Base-by-base conservation (phyloP, 2,329 filamentous ascomycete species). In the Diplodia sapinea region DNA sequence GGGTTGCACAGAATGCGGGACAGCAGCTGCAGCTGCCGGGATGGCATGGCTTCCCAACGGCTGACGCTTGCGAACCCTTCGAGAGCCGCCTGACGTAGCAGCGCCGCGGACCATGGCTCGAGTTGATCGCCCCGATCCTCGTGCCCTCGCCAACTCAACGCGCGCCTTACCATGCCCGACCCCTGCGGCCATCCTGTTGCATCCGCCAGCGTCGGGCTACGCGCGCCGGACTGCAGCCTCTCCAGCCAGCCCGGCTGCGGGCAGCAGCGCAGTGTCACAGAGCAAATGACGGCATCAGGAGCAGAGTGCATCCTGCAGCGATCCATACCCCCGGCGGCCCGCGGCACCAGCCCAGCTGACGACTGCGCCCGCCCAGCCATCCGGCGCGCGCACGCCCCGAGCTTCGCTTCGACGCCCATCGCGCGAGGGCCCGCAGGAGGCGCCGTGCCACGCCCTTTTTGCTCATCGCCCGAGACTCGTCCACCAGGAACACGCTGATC, bases 61-160 rank as follows among this genome's bases (percentile, higher is more conserved):
- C 62, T 65, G 62, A 62, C 63, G 63, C 64, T 57, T 57, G 64
- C 52, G 64, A 59, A 59, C 52, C 43, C 43, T 51, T 56, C 55
- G 43, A 57, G 64, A 66, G 64, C 64, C 47, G 54, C 52, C 55
- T 66, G 64, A 66, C 64, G 64, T 66, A 66, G 33, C 13, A 57
- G n/a, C 26, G 54, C 55, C 36, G 57, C 47, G 59, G 43, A 63
- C 59, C 43, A 47, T 51, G 47, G 40, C 56, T 59, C 54, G 59
- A 51, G 47, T 33, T 62, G 63, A 57, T 66, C 64, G 31, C 40
- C 40, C 33, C 54, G 31, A 66, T 66, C 64, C 63, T 56, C 63
- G 31, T 36, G 43, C 63, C 20, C 43, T 47, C 57, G 40, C 43
- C 57, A 49, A 38, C 57, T 20, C 40, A 29, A 17, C 54, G 20